Evolutionary conservation across 352 stramenopile genomes (phyloP).

Genomic region (Globisporangium recalcitrans): DNA sequence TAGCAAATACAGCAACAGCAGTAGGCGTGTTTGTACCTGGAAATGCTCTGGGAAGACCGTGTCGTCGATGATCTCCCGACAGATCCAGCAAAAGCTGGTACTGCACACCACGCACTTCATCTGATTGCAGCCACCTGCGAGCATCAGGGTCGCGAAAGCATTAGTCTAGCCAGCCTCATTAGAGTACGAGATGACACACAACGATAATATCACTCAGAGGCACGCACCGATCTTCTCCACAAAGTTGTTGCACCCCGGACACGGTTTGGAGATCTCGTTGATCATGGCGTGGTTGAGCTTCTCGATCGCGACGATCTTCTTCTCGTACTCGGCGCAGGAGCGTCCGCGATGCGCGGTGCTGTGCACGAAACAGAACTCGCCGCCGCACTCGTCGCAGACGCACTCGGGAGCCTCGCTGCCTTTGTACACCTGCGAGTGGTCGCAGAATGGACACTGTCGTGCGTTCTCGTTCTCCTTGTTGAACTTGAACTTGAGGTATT

Average conservation of each 20-base stretch:
- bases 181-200: no score
- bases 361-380: slow-evolving; percentile 85
- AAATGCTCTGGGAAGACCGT: slow-evolving; percentile 86
- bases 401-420: slow-evolving; percentile 39
- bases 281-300: slow-evolving; percentile 81
- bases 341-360: slow-evolving; percentile 73
- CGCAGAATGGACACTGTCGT: slow-evolving; percentile 55
- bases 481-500: slow-evolving; percentile 85
- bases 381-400: slow-evolving; percentile 32
- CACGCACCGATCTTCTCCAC: slow-evolving; percentile 80
- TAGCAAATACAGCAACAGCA: neutral
- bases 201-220: neutral
- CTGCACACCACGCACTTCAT: slow-evolving; percentile 84
- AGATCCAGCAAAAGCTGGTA: slow-evolving; percentile 89
- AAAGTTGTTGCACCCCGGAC: slow-evolving; percentile 82
- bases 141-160: neutral
- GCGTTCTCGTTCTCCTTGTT: slow-evolving; percentile 65
- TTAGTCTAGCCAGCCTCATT: neutral
- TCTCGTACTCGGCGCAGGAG: slow-evolving; percentile 75
- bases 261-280: slow-evolving; percentile 77
- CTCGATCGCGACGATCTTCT: slow-evolving; percentile 66
- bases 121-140: slow-evolving; percentile 84
- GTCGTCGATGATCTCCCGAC: slow-evolving; percentile 73
- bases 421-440: slow-evolving; percentile 48
- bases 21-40: slow-evolving; percentile 27